These are phyloP conservation scores for Picochlorum sp. DNA, from an alignment of 139 green algal species.

Conservation along the genomic window DNA sequence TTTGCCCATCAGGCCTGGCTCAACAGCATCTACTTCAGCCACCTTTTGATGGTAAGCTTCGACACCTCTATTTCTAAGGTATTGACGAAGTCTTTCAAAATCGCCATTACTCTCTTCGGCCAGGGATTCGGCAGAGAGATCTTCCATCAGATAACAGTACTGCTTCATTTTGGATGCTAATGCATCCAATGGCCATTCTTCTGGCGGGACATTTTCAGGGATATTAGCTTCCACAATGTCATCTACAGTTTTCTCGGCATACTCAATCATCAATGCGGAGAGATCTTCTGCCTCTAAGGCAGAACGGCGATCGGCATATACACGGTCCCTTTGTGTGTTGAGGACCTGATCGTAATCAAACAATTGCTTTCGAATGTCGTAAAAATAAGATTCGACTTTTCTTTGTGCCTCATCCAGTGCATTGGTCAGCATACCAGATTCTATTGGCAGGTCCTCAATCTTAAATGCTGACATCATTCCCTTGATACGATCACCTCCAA, in stretches of 20 bases:
- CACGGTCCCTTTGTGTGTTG: constrained; percentile 91
- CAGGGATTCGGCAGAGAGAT: constrained; percentile 38
- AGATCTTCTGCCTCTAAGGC: constrained; percentile 67
- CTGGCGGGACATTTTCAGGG: constrained; percentile 34
- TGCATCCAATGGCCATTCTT: constrained; percentile 74
- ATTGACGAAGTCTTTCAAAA: constrained; percentile 59
- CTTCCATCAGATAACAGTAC: constrained; percentile 86
- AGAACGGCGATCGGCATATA: constrained; percentile 78
- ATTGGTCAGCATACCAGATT: constrained; percentile 89
- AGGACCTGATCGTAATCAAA: constrained; percentile 98
- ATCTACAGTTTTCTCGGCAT: constrained; percentile 87
- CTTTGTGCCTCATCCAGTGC: constrained; percentile 91
- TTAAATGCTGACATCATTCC: constrained; percentile 83
- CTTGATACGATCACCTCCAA: constrained; percentile 94
- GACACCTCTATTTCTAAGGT: constrained; percentile 44
- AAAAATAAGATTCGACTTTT: constrained; percentile 97
- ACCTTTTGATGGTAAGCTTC: constrained; percentile 71
- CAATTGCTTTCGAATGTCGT: constrained; percentile 93
- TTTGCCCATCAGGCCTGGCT: constrained; percentile 67
- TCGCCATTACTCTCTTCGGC: constrained; percentile 16
- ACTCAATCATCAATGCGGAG: constrained; percentile 74
- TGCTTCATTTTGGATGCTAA: constrained; percentile 86
- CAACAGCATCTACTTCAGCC: constrained; percentile 55
- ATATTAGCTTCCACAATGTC: constrained; percentile 97
- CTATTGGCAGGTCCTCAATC: constrained; percentile 94